Evolutionary conservation across 2,329 filamentous ascomycete genomes (phyloP).

Genomic region (Penicillium sclerotigenum): DNA sequence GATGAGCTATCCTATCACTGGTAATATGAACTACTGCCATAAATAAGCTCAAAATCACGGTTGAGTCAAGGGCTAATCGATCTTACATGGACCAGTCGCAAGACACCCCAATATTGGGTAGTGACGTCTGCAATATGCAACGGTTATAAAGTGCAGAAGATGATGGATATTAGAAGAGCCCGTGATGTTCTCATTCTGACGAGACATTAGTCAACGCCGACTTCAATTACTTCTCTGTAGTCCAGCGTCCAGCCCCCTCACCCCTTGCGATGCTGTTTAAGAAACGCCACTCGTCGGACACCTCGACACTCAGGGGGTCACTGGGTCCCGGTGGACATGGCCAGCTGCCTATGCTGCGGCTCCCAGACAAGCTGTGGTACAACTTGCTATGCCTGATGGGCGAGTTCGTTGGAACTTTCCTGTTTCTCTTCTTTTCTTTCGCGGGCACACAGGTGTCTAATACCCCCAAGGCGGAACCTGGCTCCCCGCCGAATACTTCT

Average conservation of each 20-base stretch:
- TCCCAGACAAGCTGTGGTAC: constrained; percentile 39
- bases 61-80: constrained; percentile 6
- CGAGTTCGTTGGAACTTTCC: constrained; percentile 53
- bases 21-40: neutral
- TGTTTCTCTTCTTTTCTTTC: constrained; percentile 51
- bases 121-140: constrained; percentile 17
- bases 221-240: neutral
- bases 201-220: neutral
- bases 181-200: neutral
- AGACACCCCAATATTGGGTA: neutral
- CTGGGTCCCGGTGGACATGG: neutral
- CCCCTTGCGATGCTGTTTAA: constrained; percentile 9
- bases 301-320: constrained; percentile 10
- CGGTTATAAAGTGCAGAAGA: neutral
- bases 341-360: constrained; percentile 35
- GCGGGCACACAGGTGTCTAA: constrained; percentile 48
- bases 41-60: neutral
- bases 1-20: neutral
- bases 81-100: constrained; percentile 11
- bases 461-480: constrained; percentile 32
- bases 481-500: constrained; percentile 34
- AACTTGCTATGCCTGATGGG: constrained; percentile 48
- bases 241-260: neutral
- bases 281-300: constrained; percentile 10
- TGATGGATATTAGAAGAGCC: neutral